Evolutionary conservation across 495 filamentous ascomycete species (phyloP).

Genomic region (Durotheca rogersii): DNA sequence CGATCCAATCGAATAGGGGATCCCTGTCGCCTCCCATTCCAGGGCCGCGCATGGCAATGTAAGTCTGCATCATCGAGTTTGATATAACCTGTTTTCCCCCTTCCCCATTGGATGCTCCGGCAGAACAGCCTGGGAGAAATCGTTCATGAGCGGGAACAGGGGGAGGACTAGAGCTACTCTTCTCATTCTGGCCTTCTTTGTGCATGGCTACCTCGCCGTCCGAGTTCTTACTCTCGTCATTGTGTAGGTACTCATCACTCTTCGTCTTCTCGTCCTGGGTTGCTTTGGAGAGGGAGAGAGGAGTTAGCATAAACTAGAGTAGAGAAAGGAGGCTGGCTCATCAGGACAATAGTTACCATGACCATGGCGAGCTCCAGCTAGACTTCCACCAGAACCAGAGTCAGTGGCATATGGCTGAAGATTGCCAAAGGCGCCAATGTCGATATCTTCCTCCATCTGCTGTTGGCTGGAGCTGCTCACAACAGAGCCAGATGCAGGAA

Average conservation of each 20-base stretch:
- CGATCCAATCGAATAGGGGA: conserved; percentile 21
- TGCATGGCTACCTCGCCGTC: not conserved
- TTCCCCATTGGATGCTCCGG: not conserved
- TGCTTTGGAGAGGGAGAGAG: not conserved
- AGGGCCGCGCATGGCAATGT: conserved; percentile 30
- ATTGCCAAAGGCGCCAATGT: not conserved
- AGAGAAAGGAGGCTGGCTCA: too few species aligned
- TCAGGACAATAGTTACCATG: too few species aligned
- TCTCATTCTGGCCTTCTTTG: not conserved
- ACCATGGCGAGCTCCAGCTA: too few species aligned
- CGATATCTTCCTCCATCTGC: not conserved
- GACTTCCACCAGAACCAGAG: not conserved
- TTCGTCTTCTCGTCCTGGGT: not conserved
- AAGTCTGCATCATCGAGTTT: conserved; percentile 27
- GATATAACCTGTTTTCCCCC: conserved; percentile 12
- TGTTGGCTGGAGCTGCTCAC: not conserved
- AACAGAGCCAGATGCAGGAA: not conserved
- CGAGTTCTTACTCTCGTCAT: not conserved
- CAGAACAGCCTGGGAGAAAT: conserved; percentile 18
- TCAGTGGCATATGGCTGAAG: not conserved
- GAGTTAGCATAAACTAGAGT: not conserved
- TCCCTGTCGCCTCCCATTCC: conserved; percentile 1
- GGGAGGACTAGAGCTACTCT: not conserved
- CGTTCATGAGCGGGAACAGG: not conserved
- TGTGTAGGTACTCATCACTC: not conserved